These are phyloP conservation scores for Kuraishia cidri DNA, from an alignment of 805 yeast genomes.

Conservation along the genomic window DNA sequence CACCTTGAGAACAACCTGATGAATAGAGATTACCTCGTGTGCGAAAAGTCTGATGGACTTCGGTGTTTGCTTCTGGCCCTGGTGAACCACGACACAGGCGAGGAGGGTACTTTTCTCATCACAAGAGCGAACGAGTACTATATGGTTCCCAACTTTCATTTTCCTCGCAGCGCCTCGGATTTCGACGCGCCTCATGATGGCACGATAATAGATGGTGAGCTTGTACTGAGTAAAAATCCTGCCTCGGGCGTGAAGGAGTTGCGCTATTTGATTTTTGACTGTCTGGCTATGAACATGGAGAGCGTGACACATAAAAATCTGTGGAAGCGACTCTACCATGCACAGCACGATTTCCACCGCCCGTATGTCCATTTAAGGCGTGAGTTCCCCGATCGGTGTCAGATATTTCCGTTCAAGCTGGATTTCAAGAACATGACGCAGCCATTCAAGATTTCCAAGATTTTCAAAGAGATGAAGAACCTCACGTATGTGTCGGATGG, in stretches of 20 bases:
- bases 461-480: slow-evolving; percentile 60
- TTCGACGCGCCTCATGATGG: slow-evolving; percentile 69
- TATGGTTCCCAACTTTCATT: slow-evolving; percentile 75
- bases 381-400: slow-evolving; percentile 64
- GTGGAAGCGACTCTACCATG: slow-evolving; percentile 79
- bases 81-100: slow-evolving; percentile 52
- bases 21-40: slow-evolving; percentile 79
- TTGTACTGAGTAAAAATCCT: slow-evolving; percentile 62
- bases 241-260: slow-evolving; percentile 50
- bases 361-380: slow-evolving; percentile 73
- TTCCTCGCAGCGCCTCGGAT: slow-evolving; percentile 47
- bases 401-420: slow-evolving; percentile 75
- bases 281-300: slow-evolving; percentile 75
- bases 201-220: slow-evolving; percentile 88
- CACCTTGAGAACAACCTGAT: slow-evolving; percentile 59
- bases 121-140: slow-evolving; percentile 85
- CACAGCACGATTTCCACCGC: slow-evolving; percentile 68
- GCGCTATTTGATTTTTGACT: slow-evolving; percentile 84
- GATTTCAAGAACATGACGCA: slow-evolving; percentile 84
- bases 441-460: slow-evolving; percentile 68
- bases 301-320: slow-evolving; percentile 61
- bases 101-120: slow-evolving; percentile 83
- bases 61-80: slow-evolving; percentile 70
- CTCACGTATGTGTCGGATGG: slow-evolving; percentile 92
- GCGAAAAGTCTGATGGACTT: slow-evolving; percentile 94